phyloP scores from a whole-genome alignment of 2,329 filamentous ascomycete species.

The Aspergillus persii region DNA sequence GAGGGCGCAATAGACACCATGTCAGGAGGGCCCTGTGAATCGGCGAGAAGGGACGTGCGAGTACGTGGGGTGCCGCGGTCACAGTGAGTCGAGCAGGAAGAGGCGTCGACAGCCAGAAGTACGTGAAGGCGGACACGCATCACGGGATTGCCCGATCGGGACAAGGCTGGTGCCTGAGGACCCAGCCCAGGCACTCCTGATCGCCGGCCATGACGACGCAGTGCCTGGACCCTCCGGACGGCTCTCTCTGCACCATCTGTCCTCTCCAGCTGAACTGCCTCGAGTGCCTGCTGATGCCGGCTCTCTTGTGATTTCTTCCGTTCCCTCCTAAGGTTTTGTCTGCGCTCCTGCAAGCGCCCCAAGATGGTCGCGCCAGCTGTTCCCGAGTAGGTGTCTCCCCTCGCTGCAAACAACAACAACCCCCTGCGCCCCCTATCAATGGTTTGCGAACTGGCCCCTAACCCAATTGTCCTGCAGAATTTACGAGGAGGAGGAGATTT shows the following conservation, averaged over 20 bases:
- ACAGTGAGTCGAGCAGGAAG: not conserved
- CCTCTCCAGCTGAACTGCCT: not conserved
- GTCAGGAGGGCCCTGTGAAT: constrained; percentile 9
- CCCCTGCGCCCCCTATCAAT: constrained; percentile 1
- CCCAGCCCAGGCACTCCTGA: constrained; percentile 7
- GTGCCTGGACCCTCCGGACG: not conserved
- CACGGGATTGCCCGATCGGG: constrained; percentile 20
- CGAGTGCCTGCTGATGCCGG: not conserved
- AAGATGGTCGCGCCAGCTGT: constrained; percentile 71
- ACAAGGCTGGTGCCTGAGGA: constrained; percentile 19
- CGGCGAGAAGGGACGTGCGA: not conserved
- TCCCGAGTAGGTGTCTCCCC: constrained; percentile 61
- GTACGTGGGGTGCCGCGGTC: not conserved
- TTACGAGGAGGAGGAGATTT: constrained; percentile 87
- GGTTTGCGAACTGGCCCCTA: constrained; percentile 19
- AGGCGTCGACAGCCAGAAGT: not conserved
- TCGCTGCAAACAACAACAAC: constrained; percentile 21
- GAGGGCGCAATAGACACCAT: constrained; percentile 18
- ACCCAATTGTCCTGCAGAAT: constrained; percentile 58
- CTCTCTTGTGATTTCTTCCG: not conserved
- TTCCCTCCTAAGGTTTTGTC: constrained; percentile 1
- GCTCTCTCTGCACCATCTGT: constrained; percentile 6
- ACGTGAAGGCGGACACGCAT: constrained; percentile 15
- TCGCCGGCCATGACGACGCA: constrained; percentile 18
- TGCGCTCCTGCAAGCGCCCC: constrained; percentile 36